A percentile compares a stretch with the other conserved stretches of the same genome.
Conservation (phyloP, 2,329 filamentous ascomycete species). For the Sphaerostilbella broomeana region DNA sequence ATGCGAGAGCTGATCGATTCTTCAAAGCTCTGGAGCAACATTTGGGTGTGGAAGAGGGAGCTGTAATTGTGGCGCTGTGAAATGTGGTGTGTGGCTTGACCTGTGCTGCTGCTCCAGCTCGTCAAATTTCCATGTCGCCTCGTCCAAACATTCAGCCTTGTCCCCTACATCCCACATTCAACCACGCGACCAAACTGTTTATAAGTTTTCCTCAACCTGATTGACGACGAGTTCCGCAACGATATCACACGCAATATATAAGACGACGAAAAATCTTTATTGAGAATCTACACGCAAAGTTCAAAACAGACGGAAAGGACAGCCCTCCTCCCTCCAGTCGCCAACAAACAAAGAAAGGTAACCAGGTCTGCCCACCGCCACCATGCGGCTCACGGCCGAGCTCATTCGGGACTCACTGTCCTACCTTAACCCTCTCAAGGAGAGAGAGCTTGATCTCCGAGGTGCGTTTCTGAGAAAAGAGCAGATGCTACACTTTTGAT, state of each 20-base stretch:
- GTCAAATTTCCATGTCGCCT: slow-evolving; percentile 29
- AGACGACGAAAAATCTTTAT: background rate
- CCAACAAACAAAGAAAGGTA: background rate
- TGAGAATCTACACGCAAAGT: background rate
- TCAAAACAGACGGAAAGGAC: background rate
- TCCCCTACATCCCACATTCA: background rate
- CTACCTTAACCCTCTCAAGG: slow-evolving; percentile 97
- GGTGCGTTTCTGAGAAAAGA: slow-evolving; percentile 86
- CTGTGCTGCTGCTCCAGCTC: slow-evolving; percentile 9
- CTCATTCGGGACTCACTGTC: slow-evolving; percentile 91
- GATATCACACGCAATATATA: background rate
- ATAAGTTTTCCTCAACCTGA: background rate
- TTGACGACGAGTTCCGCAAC: too few species aligned
- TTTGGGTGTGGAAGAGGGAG: background rate
- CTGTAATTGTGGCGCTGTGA: slow-evolving; percentile 2
- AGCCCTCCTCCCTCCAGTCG: background rate
- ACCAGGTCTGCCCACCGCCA: slow-evolving; percentile 24
- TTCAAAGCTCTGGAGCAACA: too few species aligned
- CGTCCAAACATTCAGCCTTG: slow-evolving; percentile 26
- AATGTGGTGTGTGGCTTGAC: slow-evolving; percentile 11
- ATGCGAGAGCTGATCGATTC: too few species aligned
- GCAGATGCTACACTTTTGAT: slow-evolving; percentile 81
- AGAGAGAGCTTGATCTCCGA: slow-evolving; percentile 98
- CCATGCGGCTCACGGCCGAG: slow-evolving; percentile 92
- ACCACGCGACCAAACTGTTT: background rate